Base-by-base conservation (phyloP, 768 basidiomycete species). In the Xerocomus spinulosus region DNA sequence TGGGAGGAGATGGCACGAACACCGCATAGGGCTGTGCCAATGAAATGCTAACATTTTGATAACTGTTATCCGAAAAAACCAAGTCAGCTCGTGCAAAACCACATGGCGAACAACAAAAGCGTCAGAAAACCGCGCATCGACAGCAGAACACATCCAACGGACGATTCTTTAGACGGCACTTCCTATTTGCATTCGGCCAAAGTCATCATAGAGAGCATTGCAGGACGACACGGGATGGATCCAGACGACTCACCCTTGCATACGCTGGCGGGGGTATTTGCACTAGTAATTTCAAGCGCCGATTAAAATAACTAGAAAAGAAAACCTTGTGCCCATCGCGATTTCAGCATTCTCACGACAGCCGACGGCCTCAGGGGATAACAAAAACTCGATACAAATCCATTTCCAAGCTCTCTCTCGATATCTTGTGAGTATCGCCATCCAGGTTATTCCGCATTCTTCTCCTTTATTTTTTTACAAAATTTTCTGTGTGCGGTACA, bases 341-440 rank as follows among this genome's bases (percentile, higher is more conserved):
- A 63, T 66, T 62, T 59, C 50, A 53, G 55, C 61, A 46, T 64
- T 67, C 65, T 66, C 65, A 67, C 65, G 65, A 65, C 65, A 67
- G 62, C 67, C 64, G 65, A 68, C 55, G 54, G 66, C 55, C 55
- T 53, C 50, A 58, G 56, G 62, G 65, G 67, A 66, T 66, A 66
- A 56, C 67, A 62, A 58, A 61, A 67, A 60, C 56, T n/a, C 45
- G 43, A 28, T 47, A 46, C 50, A 64, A 67, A 55, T 53, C 50
- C 25, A 21, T 44, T 51, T 33, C 42, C 53, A 45, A 58, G 53
- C 36, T 33, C 50, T 46, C 13, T 21, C 17, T 5, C 28, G 44
- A 59, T 48, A 49, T 59, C 48, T 44, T 14, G 65, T 67, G 54
- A 67, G 65, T 67, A 12, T 56, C 33, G 38, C 45, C 52, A 3